phyloP scores from a whole-genome alignment of 2,329 filamentous ascomycete genomes.

The Cladosporium halotolerans region DNA sequence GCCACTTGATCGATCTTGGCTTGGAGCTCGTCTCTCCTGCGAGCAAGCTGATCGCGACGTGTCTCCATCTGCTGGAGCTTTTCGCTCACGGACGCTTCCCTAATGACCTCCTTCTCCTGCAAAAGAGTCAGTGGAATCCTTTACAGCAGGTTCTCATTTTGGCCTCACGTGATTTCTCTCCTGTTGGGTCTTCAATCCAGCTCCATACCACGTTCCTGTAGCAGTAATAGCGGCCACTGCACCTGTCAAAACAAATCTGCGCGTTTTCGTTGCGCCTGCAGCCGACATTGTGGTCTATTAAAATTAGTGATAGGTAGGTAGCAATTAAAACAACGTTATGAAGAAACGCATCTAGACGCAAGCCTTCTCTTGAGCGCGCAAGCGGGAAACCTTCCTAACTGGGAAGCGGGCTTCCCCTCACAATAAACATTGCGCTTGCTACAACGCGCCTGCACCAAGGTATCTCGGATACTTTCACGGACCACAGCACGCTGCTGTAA shows the following conservation, averaged over 20 bases:
- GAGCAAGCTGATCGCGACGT: constrained; percentile 43
- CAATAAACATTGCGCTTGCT: not conserved
- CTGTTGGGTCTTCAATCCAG: constrained; percentile 49
- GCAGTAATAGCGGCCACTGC: constrained; percentile 52
- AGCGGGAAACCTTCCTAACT: not conserved
- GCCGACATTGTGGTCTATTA: constrained; percentile 15
- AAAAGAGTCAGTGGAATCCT: not conserved
- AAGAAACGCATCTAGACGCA: not conserved
- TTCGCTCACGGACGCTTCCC: constrained; percentile 48
- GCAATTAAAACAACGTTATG: not conserved
- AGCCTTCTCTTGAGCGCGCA: not conserved
- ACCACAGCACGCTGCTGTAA: no score
- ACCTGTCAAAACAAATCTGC: constrained; percentile 49
- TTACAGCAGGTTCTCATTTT: no score
- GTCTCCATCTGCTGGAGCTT: constrained; percentile 49
- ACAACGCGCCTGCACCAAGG: no score
- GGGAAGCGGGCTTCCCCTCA: not conserved
- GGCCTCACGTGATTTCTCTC: constrained; percentile 45
- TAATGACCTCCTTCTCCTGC: constrained; percentile 35
- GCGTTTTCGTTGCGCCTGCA: constrained; percentile 27
- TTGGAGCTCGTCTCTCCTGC: constrained; percentile 49
- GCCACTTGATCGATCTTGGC: constrained; percentile 46
- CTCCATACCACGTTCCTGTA: constrained; percentile 54
- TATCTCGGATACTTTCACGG: no score
- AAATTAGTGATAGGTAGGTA: no score